Base-by-base conservation (phyloP, 306 rosid species). In the Hippophae gyantsensis region DNA sequence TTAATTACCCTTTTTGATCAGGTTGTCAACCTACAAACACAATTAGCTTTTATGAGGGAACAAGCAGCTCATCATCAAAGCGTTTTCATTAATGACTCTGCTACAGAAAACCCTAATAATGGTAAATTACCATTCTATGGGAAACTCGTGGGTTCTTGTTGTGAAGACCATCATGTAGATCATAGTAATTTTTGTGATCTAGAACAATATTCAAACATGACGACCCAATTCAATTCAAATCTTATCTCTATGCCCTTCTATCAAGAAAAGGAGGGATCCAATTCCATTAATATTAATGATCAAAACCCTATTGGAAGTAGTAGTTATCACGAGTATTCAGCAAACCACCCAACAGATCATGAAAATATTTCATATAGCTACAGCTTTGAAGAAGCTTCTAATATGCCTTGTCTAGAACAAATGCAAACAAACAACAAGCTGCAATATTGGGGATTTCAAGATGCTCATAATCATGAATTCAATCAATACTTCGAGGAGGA, bases 11-110 rank as follows among this genome's bases (percentile, higher is more conserved):
- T 47, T 13, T 66, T n/a, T 71, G 50, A 52, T 41, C 67, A 93
- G 99, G 97, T 93, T 68, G 87, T 93, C 5, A 93, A 67, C 73
- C 74, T 93, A 60, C 97, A 93, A 73, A 87, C 97, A 57, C 97
- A 93, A 12, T 76, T 93, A 23, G 86, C 95, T 73, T 78, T 65
- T 73, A 71, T 93, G 6, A 93, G 82, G 78, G 90, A 88, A 66
- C 94, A 93, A 80, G 79, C 89, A 51, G 50, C 84, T 12, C 90
- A 32, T 32, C 38, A 32, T 32, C 38, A 84, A 44, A 77, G 73
- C 74, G 68, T 78, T 67, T 10, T 67, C 58, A 83, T 2, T 32
- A 32, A 73, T 67, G 74, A 49, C 64, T 76, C 81, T 42, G 64
- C 61, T 56, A 67, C 63, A 55, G 71, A 52, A 73, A 86, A 77